Base-by-base conservation (phyloP, 495 filamentous ascomycete species). In the Neurospora sp. region DNA sequence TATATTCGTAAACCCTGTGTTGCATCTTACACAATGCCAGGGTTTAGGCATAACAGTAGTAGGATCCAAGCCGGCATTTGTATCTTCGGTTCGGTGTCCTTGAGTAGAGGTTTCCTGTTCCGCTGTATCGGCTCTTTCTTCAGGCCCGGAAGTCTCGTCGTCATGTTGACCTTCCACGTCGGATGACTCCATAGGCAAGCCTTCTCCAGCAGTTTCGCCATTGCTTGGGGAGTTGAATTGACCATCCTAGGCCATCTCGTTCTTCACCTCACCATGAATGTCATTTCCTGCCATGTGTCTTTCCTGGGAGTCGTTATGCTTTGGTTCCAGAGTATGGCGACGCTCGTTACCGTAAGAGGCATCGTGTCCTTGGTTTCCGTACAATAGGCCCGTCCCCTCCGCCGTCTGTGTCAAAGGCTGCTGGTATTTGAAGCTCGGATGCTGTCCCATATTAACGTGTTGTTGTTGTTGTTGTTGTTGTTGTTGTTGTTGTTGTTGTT, bases 1-100 rank as follows among this genome's bases (percentile, higher is more conserved):
- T 4, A 16, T 2, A 18, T 1, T 0, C 16, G 0, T 18, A 42
- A 42, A 42, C 41, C 2, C 14, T 7, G 0, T 5, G 0, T 7
- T 16, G 41, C 41, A 45, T 8, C 7, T n/a, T 45, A 0, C 42
- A 45, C 42, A 45, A n/a, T 9, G 8, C 42, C 44, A 45, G 44
- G 1, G 1, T 9, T 2, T 9, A 45, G 44, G 5, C 16, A 7
- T 44, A 7, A 8, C 16, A 45, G 8, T n/a, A n/a, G 8, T 9
- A 45, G 2, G 14, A 41, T 44, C 7, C 16, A 22, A 53, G 45
- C 45, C 45, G 45, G 4, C 20, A 53, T 22, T 53, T 27, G 4
- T 53, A 5, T 22, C 45, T 53, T 1, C 45, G 9, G 8, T 53
- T 53, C 3, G n/a, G 45, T 53, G 45, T 2, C 9, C 45, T 53